Evolutionary conservation across 1,284 basidiomycete genomes (phyloP).

Genomic region (Tilletiaria anomala): DNA sequence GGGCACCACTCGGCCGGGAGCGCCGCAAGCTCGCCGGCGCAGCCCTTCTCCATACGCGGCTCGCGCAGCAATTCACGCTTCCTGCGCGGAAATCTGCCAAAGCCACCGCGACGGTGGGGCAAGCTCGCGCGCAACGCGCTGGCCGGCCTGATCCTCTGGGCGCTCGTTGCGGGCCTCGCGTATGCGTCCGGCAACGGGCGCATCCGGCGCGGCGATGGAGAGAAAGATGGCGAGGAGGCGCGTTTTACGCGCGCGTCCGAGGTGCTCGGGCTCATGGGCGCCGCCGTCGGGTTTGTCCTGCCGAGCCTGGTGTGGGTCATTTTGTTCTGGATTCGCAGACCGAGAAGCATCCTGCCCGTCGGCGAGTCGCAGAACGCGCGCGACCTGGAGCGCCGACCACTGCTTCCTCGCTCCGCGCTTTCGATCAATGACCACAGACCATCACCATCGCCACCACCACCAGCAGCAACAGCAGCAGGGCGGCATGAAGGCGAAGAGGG

Average conservation of each 20-base stretch:
- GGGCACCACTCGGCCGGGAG: neutral
- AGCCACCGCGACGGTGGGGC: conserved; percentile 13
- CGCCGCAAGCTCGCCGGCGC: too few species aligned
- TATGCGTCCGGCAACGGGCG: conserved; percentile 32
- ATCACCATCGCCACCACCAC: too few species aligned
- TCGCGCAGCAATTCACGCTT: neutral
- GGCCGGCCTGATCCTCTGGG: conserved; percentile 26
- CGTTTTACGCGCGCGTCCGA: conserved; percentile 27
- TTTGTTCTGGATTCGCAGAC: conserved; percentile 27
- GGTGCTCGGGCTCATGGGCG: conserved; percentile 27
- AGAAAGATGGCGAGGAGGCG: conserved; percentile 27
- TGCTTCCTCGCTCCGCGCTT: too few species aligned
- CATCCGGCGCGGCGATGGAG: conserved; percentile 12
- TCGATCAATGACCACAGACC: too few species aligned
- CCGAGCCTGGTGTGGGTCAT: conserved; percentile 35
- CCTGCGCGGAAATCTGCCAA: neutral
- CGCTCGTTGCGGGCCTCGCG: conserved; percentile 18
- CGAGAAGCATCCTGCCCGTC: conserved; percentile 25
- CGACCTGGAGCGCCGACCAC: too few species aligned
- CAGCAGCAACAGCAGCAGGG: too few species aligned
- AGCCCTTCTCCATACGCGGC: too few species aligned
- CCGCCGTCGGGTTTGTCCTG: conserved; percentile 29
- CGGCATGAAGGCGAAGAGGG: too few species aligned
- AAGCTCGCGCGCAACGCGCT: conserved; percentile 22
- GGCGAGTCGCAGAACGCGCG: neutral